Evolutionary conservation across 257 asterid genomes (phyloP), one percentile per base, ranked within the genome.

Genomic region (Catharanthus roseus): DNA sequence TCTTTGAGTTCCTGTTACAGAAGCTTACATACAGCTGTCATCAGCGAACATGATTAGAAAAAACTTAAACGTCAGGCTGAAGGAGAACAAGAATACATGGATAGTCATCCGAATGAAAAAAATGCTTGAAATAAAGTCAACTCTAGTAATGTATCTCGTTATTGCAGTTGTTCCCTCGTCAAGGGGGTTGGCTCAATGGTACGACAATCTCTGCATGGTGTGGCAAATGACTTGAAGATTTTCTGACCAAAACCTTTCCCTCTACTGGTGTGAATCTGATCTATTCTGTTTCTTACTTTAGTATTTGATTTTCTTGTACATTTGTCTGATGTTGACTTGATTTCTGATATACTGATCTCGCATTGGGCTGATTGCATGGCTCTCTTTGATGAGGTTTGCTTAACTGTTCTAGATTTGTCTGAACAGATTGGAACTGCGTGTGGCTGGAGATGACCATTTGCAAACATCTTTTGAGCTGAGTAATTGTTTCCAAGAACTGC

Each of bases 181-280:
- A 53, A 54, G 28, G 75, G 41, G 28, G 75, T 76, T 63, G 86
- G 78, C 62, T 81, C 82, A 69, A 66, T 71, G 23, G 74, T 76
- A 0, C 69, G 81, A 15, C 90, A 86, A 44, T 83, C 85, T 61
- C 74, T 85, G 81, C 87, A 83, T 10, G 88, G 85, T 16, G 82
- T 68, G 26, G 77, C 77, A 62, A 81, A 81, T 50, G 85, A 77
- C 26, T 78, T 78, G 77, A 85, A 81, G 58, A 85, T 74, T 67
- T 73, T 85, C 65, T 79, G 83, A 73, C 87, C 72, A 18, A 87
- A 70, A 51, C 86, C 72, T 73, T 76, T 76, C 34, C 78, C 72
- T 29, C 76, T 21, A 29, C 21, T 56, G 18, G 77, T 39, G 33
- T 8, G 70, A 68, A 78, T 83, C 68, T 74, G 76, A 31, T 56